Base-by-base conservation (phyloP, 1,139 yeast species). In the Geotrichum candidum region DNA sequence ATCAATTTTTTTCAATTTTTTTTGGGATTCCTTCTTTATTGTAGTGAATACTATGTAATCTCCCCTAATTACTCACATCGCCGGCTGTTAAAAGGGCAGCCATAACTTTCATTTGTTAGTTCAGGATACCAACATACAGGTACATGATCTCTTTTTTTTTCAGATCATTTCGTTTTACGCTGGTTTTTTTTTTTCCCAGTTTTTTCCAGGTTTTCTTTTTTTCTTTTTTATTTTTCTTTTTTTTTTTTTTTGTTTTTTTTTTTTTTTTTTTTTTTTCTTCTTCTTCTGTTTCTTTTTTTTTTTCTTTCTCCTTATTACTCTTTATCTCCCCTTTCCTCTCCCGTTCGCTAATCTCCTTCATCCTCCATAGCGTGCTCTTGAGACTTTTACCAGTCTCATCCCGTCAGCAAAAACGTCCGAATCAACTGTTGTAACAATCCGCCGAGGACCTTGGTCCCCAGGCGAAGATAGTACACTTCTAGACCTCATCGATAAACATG, bases 361-460 rank as follows among this genome's bases (percentile, higher is more conserved):
- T n/a, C 18, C 33, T 41, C 46, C 29, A 29, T 31, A 15, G 29
- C 45, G 6, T 48, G 23, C 25, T 18, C 41, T 46, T 18, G 45
- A 29, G 23, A 15, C 18, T 51, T 55, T 52, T 25, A 22, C 38
- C 18, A 31, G 41, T 27, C 59, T 23, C 56, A n/a, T 35, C 11
- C 57, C 45, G 53, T 31, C 33, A 9, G 23, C 29, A 18, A 22
- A 35, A 45, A 18, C 60, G 57, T 48, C 61, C 23, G 59, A 56
- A 45, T 11, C 61, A 18, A 46, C 56, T 7, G 9, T 56, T 13
- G 53, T 54, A 11, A 51, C 54, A 54, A 68, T 73, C 29, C 68
- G 84, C 65, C 76, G 94, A 63, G 97, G 97, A 0, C 96, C 96
- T 0, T 90, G 97, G 97, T 84, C 94, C 9, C 87, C 92, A 1